Conservation (phyloP, 1,284 basidiomycete genomes). For the Schizophyllum commune region DNA sequence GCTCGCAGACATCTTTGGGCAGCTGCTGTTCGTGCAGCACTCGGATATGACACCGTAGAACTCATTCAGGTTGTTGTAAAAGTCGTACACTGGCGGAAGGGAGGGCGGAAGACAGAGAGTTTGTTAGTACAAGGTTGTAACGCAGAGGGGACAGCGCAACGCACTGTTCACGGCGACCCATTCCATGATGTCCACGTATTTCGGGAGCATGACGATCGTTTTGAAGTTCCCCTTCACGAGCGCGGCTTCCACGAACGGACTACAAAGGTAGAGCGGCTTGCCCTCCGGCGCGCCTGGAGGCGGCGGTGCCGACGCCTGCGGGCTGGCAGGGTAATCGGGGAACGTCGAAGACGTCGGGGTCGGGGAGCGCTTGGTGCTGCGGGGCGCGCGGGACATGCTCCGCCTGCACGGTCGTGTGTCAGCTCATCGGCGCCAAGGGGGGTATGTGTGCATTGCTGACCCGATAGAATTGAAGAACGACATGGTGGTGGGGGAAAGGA, state of each 20-base stretch:
- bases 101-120: neutral
- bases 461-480: conserved; percentile 76
- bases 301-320: conserved; percentile 34
- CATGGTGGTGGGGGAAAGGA: conserved; percentile 29
- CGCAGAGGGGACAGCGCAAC: neutral
- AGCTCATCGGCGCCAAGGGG: neutral
- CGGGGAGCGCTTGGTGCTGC: conserved; percentile 54
- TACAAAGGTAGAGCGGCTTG: conserved; percentile 86
- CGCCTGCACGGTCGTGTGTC: conserved; percentile 33
- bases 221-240: conserved; percentile 98
- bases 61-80: conserved; percentile 95
- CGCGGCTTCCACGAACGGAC: conserved; percentile 93
- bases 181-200: conserved; percentile 96
- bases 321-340: conserved; percentile 27
- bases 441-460: conserved; percentile 29
- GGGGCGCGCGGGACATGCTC: conserved; percentile 62
- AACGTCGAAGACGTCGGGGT: conserved; percentile 64
- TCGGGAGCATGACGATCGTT: conserved; percentile 95
- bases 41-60: conserved; percentile 96
- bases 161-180: conserved; percentile 96
- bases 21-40: conserved; percentile 86
- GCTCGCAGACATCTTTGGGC: conserved; percentile 93
- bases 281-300: conserved; percentile 25
- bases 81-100: conserved; percentile 70
- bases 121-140: neutral